Conservation (phyloP, 768 basidiomycete species). For the Tephrocybe rancida region DNA sequence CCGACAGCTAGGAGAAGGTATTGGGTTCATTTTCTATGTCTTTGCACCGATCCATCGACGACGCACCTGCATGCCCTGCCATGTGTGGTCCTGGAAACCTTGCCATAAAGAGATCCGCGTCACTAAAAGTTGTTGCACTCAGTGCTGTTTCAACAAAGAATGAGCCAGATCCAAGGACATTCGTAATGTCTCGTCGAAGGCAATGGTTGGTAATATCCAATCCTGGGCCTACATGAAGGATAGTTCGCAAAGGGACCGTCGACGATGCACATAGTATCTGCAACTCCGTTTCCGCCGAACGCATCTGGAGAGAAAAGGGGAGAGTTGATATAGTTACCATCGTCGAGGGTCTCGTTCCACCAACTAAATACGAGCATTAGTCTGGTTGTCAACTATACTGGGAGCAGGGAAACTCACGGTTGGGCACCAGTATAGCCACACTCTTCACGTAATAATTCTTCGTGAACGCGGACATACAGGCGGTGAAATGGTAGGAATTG, state of each 20-base stretch:
- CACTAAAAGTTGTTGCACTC: not conserved
- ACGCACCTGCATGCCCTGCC: constrained; percentile 1
- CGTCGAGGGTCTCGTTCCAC: constrained; percentile 6
- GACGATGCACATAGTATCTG: not conserved
- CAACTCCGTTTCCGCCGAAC: not conserved
- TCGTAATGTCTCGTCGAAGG: not conserved
- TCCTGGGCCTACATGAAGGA: not conserved
- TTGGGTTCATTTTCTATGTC: too few species aligned
- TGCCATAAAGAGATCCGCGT: not conserved
- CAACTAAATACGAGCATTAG: not conserved
- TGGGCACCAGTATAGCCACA: constrained; percentile 1
- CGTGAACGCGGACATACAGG: not conserved
- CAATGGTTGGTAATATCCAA: not conserved
- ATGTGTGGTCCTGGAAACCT: not conserved
- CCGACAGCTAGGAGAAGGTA: too few species aligned
- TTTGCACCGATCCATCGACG: not conserved
- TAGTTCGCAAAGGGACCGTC: constrained; percentile 6
- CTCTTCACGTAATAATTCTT: not conserved
- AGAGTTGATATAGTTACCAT: constrained; percentile 2
- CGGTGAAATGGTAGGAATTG: constrained; percentile 2
- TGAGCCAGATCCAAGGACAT: not conserved
- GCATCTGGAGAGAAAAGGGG: not conserved
- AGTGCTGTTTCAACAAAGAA: not conserved
- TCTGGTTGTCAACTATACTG: not conserved
- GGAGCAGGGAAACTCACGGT: not conserved